A percentile compares a stretch with the other conserved stretches of the same genome.
Evolutionary conservation across 1,284 basidiomycete species (phyloP).

Genomic region (Pseudozyma sp.): DNA sequence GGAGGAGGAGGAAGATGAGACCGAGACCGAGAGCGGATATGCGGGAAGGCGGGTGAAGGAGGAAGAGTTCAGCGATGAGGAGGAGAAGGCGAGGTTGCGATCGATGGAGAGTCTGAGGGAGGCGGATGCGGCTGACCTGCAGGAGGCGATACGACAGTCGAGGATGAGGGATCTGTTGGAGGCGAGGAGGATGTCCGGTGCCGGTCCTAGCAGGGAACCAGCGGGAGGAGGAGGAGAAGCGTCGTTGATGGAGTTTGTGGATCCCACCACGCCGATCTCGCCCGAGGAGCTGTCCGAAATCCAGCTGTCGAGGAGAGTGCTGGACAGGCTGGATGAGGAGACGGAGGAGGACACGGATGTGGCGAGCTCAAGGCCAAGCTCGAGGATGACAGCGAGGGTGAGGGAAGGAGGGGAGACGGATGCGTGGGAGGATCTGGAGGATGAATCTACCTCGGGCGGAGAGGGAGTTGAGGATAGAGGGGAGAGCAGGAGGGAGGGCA

Average conservation of each 20-base stretch:
- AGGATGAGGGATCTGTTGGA: slow-evolving; percentile 49
- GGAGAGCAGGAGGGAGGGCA: not conserved
- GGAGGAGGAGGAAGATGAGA: slow-evolving; percentile 28
- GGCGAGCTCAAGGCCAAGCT: slow-evolving; percentile 10
- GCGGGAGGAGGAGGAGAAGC: slow-evolving; percentile 6
- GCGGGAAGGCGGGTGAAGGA: slow-evolving; percentile 14
- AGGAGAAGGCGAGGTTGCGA: slow-evolving; percentile 27
- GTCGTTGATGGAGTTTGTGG: slow-evolving; percentile 28
- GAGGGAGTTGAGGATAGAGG: slow-evolving; percentile 1
- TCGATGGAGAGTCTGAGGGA: slow-evolving; percentile 47
- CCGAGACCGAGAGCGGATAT: slow-evolving; percentile 42
- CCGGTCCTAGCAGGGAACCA: slow-evolving; percentile 17
- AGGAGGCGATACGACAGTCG: slow-evolving; percentile 41
- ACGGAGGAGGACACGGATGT: slow-evolving; percentile 64
- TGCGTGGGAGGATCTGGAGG: slow-evolving; percentile 45
- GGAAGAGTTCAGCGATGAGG: slow-evolving; percentile 25
- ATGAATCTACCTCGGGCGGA: slow-evolving; percentile 8
- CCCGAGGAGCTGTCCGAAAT: slow-evolving; percentile 37
- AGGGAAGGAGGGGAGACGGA: slow-evolving; percentile 26
- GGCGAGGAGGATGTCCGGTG: slow-evolving; percentile 52
- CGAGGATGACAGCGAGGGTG: not conserved
- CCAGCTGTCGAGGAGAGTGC: slow-evolving; percentile 46
- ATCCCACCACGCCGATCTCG: slow-evolving; percentile 37
- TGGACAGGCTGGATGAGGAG: slow-evolving; percentile 62
- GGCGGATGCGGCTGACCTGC: slow-evolving; percentile 45